Evolutionary conservation across 2,329 filamentous ascomycete species (phyloP).

Genomic region (Macrophomina phaseolina): DNA sequence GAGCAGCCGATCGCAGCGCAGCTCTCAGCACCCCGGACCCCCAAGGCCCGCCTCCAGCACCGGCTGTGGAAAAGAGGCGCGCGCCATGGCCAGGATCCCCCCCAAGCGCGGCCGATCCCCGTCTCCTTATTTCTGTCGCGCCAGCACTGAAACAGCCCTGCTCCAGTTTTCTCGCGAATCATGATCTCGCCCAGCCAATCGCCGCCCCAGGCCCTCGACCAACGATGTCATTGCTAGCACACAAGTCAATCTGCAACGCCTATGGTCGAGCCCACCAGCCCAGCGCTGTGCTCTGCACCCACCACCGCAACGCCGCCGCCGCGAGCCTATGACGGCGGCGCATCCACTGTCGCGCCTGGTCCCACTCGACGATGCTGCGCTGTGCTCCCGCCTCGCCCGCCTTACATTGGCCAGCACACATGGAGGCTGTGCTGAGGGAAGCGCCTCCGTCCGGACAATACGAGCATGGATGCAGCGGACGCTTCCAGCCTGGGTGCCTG

Average conservation of each 20-base stretch:
- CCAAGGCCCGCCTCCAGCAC: conserved; percentile 19
- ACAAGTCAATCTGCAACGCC: conserved; percentile 22
- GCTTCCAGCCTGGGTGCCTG: conserved; percentile 12
- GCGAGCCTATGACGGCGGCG: conserved; percentile 9
- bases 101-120: conserved; percentile 16
- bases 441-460: conserved; percentile 2
- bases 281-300: neutral
- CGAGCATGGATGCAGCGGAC: conserved; percentile 3
- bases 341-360: neutral
- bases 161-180: conserved; percentile 24
- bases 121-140: conserved; percentile 24
- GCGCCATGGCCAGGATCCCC: conserved; percentile 12
- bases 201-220: neutral
- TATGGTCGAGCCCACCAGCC: conserved; percentile 11
- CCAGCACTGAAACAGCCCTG: conserved; percentile 20
- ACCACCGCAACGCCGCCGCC: conserved; percentile 4
- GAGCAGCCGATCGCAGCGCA: conserved; percentile 16
- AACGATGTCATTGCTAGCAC: conserved; percentile 22
- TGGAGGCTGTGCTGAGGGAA: conserved; percentile 16
- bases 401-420: neutral
- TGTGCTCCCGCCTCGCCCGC: neutral
- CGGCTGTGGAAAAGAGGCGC: conserved; percentile 19
- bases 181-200: conserved; percentile 21
- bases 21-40: conserved; percentile 10
- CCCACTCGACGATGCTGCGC: neutral